Conservation (phyloP, 2,329 filamentous ascomycete species). For the Fusarium austroafricanum region DNA sequence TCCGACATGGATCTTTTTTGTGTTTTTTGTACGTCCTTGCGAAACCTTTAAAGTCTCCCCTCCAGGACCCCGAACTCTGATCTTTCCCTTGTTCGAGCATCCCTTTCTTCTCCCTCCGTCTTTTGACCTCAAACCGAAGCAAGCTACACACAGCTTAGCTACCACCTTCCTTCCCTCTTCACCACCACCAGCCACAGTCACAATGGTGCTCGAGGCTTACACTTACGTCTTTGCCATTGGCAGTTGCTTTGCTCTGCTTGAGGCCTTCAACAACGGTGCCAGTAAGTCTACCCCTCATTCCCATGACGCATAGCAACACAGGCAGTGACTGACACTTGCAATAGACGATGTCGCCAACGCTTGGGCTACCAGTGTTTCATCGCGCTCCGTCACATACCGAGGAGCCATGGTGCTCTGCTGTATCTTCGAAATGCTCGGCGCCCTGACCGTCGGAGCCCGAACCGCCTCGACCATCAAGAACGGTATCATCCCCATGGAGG, state of each 20-base stretch:
- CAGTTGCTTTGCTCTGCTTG: constrained; percentile 80
- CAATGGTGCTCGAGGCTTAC: constrained; percentile 71
- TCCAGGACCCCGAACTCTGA: constrained; percentile 17
- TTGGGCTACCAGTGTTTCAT: constrained; percentile 85
- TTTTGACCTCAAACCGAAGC: not conserved
- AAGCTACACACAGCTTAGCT: constrained; percentile 24
- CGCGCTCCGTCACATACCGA: constrained; percentile 77
- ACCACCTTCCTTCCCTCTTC: not conserved
- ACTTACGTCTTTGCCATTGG: constrained; percentile 80
- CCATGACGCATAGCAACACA: not conserved
- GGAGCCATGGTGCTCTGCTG: constrained; percentile 75
- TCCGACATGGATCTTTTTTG: not conserved
- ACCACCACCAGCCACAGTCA: constrained; percentile 39
- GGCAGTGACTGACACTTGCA: constrained; percentile 11
- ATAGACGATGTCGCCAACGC: constrained; percentile 85
- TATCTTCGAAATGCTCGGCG: constrained; percentile 76
- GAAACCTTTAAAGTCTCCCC: constrained; percentile 35
- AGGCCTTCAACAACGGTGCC: constrained; percentile 83
- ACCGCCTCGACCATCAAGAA: constrained; percentile 85
- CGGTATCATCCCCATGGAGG: constrained; percentile 72
- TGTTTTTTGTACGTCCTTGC: not conserved
- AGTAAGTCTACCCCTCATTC: constrained; percentile 63
- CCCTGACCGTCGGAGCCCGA: constrained; percentile 73
- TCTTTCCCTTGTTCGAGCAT: constrained; percentile 28
- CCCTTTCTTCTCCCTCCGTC: constrained; percentile 11